Conservation (phyloP, 116 monocot genomes). For the Trichopus zeylanicus region DNA sequence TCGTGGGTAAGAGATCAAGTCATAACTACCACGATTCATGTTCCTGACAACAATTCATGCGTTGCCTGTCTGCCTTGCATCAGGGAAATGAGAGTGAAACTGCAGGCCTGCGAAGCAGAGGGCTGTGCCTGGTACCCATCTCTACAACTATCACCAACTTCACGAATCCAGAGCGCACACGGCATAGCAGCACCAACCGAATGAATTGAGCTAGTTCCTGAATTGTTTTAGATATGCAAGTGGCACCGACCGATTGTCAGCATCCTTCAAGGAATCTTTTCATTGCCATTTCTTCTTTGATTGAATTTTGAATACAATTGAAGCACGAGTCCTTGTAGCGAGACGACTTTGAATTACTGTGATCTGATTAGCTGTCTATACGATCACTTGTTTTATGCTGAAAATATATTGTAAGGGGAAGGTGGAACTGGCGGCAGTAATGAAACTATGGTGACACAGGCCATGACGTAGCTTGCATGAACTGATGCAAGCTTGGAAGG, state of each 20-base stretch:
- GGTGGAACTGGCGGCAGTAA: not conserved
- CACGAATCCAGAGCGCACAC: too few species aligned
- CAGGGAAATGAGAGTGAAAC: not conserved
- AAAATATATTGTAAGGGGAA: not conserved
- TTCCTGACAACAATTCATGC: not conserved
- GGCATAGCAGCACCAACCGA: too few species aligned
- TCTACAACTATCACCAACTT: not conserved
- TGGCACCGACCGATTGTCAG: too few species aligned
- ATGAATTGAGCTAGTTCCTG: too few species aligned
- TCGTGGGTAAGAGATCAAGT: slow-evolving; percentile 3
- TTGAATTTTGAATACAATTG: not conserved
- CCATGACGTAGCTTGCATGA: not conserved
- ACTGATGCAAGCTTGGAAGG: too few species aligned
- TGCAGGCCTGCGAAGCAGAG: not conserved
- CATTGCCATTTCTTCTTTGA: not conserved
- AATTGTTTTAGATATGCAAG: too few species aligned
- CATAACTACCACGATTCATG: not conserved
- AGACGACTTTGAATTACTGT: not conserved
- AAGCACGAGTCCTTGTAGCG: not conserved
- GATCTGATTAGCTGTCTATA: not conserved
- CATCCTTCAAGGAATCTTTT: not conserved
- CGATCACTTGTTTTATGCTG: not conserved
- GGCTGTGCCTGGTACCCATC: not conserved
- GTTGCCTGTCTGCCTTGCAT: not conserved
- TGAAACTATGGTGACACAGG: not conserved